Percentiles rank a stretch among this genome's conserved stretches.
These are phyloP conservation scores for Penicillium canescens DNA, from an alignment of 495 filamentous ascomycete species.

Conservation along the genomic window DNA sequence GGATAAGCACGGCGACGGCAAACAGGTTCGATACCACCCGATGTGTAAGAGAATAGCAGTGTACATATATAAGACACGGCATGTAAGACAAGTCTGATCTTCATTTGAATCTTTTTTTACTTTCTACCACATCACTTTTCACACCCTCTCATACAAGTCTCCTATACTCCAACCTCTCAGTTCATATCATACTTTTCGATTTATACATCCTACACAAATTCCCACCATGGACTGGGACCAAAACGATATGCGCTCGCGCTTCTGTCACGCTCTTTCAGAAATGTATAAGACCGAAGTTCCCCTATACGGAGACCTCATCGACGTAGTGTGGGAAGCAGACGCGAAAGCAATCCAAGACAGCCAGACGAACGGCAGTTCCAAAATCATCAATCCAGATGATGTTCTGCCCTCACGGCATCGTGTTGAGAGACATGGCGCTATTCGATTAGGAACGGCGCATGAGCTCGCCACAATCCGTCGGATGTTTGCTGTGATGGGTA, in stretches of 20 bases:
- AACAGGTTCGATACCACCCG: constrained; percentile 1
- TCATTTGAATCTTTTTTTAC: no score
- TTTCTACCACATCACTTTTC: not conserved
- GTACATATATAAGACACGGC: no score
- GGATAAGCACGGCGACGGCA: constrained; percentile 17
- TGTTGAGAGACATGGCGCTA: constrained; percentile 46
- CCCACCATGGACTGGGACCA: constrained; percentile 22
- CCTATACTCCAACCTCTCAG: no score
- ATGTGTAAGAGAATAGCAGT: not conserved
- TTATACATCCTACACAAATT: not conserved
- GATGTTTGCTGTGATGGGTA: constrained; percentile 42
- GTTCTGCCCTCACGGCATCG: constrained; percentile 30
- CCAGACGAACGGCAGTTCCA: constrained; percentile 3
- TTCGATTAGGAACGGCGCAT: constrained; percentile 38
- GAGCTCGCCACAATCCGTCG: constrained; percentile 39
- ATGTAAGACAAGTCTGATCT: no score
- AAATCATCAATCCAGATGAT: constrained; percentile 23
- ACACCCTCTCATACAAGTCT: not conserved
- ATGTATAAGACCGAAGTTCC: constrained; percentile 46
- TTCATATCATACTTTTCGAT: no score
- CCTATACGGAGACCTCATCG: constrained; percentile 37
- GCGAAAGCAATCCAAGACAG: constrained; percentile 18
- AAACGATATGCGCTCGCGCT: constrained; percentile 31
- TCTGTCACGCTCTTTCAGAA: constrained; percentile 37
- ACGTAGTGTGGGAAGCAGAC: constrained; percentile 36